Conservation (phyloP, 257 asterid species). For the Haberlea rhodopensis region DNA sequence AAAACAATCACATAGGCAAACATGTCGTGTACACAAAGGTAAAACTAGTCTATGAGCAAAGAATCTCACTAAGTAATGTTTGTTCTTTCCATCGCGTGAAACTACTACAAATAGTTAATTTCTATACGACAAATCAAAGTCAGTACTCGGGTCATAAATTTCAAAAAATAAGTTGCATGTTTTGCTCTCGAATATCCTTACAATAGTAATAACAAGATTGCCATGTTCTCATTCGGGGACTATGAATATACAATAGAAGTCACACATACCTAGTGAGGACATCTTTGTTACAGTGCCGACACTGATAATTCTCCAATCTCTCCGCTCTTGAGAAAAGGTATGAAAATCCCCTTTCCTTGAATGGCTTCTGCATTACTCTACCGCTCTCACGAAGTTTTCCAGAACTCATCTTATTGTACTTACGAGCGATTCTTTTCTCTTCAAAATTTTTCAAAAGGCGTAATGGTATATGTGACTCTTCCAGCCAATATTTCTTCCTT, state of each 20-base stretch:
- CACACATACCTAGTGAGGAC: constrained; percentile 63
- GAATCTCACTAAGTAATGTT: constrained; percentile 12
- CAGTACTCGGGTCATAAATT: neutral
- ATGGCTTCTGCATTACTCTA: constrained; percentile 32
- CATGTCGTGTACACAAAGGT: neutral
- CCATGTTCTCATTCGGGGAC: constrained; percentile 10
- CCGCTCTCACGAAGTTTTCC: constrained; percentile 43
- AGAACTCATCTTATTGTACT: constrained; percentile 46
- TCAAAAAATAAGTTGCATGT: constrained; percentile 1
- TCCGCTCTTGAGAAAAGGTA: constrained; percentile 82
- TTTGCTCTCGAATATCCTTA: constrained; percentile 23
- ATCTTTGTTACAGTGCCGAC: constrained; percentile 78
- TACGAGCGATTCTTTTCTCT: constrained; percentile 80
- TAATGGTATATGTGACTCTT: constrained; percentile 79
- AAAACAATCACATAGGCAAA: constrained; percentile 3
- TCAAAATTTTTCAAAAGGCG: constrained; percentile 79
- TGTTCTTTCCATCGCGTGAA: constrained; percentile 17
- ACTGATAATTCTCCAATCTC: constrained; percentile 49
- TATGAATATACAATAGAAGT: constrained; percentile 17
- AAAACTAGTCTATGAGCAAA: constrained; percentile 12
- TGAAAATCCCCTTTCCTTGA: constrained; percentile 60
- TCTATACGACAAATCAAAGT: constrained; percentile 16
- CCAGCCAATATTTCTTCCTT: constrained; percentile 89
- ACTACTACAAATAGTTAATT: constrained; percentile 6
- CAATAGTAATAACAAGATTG: constrained; percentile 10